phyloP scores from a whole-genome alignment of 164 flowering plant genomes.

The Dillenia suffruticosa region DNA sequence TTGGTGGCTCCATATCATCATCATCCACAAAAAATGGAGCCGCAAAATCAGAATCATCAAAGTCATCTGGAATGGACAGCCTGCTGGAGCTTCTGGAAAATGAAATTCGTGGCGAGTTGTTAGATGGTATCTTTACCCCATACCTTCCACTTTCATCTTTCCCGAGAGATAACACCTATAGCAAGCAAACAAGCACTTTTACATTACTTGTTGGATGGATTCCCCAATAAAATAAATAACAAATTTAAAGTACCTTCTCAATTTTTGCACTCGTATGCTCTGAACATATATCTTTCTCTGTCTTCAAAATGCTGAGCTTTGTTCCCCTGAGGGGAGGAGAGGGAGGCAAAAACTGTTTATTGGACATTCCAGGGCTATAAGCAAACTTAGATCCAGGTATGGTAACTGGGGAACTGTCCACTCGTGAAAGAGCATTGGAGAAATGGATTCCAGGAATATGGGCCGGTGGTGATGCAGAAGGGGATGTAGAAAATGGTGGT shows the following conservation, averaged over 20 bases:
- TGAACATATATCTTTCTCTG: constrained; percentile 27
- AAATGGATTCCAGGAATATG: constrained; percentile 26
- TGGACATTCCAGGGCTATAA: constrained; percentile 24
- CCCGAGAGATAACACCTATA: constrained; percentile 38
- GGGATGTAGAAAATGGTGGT: constrained; percentile 55
- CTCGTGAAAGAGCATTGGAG: constrained; percentile 47
- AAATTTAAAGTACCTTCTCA: constrained; percentile 54
- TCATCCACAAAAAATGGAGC: constrained; percentile 78
- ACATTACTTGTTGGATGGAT: neutral
- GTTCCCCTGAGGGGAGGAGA: constrained; percentile 48
- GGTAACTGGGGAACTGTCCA: constrained; percentile 78
- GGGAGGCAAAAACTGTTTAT: constrained; percentile 42
- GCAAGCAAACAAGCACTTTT: constrained; percentile 1
- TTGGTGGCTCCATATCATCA: constrained; percentile 54
- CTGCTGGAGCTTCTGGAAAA: constrained; percentile 72
- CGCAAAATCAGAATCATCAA: constrained; percentile 63
- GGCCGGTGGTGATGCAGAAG: constrained; percentile 77
- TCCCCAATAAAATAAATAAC: neutral
- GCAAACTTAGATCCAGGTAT: constrained; percentile 39
- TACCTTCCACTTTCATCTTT: constrained; percentile 53
- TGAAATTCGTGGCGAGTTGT: constrained; percentile 47
- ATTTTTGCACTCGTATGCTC: constrained; percentile 24
- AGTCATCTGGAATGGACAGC: constrained; percentile 64
- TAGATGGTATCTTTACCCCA: constrained; percentile 45
- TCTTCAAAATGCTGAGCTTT: constrained; percentile 26